These are phyloP conservation scores for Laetiporus sulphureus DNA, from an alignment of 1,284 basidiomycete species.

Conservation along the genomic window DNA sequence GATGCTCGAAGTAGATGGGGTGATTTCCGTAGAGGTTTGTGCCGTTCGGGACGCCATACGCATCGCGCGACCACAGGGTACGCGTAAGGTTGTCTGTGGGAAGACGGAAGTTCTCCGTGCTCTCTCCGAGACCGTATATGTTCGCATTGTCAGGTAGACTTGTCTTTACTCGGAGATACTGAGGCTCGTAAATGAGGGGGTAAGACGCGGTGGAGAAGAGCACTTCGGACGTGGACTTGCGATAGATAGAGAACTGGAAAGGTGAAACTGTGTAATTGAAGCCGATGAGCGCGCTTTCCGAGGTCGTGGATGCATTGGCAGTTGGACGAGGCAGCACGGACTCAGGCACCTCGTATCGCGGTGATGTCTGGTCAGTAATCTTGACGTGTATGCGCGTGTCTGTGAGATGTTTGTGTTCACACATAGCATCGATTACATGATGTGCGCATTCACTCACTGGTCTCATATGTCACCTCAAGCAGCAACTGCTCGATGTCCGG, in stretches of 20 bases:
- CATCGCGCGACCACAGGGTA: conserved; percentile 65
- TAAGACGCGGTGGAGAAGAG: conserved; percentile 65
- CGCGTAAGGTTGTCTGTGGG: conserved; percentile 55
- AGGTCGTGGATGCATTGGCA: conserved; percentile 21
- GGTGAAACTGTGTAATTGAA: conserved; percentile 67
- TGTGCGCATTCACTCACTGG: conserved; percentile 29
- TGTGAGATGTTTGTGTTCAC: conserved; percentile 19
- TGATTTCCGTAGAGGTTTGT: conserved; percentile 67
- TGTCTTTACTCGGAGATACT: conserved; percentile 69
- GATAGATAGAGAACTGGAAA: conserved; percentile 67
- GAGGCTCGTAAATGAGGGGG: conserved; percentile 69
- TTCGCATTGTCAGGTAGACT: conserved; percentile 50
- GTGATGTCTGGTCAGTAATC: conserved; percentile 50
- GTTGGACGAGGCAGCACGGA: conserved; percentile 56
- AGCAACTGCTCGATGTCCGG: conserved; percentile 45
- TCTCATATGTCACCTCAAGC: conserved; percentile 54
- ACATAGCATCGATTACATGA: background rate
- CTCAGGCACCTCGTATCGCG: conserved; percentile 67
- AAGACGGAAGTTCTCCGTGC: conserved; percentile 61
- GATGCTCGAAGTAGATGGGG: conserved; percentile 65
- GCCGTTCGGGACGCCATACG: conserved; percentile 44
- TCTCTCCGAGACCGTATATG: conserved; percentile 76
- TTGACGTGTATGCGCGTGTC: conserved; percentile 66
- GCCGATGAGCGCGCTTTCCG: conserved; percentile 35
- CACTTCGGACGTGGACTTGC: conserved; percentile 46